Evolutionary conservation across 495 filamentous ascomycete species (phyloP).

Genomic region (Daldinia vernicosa): DNA sequence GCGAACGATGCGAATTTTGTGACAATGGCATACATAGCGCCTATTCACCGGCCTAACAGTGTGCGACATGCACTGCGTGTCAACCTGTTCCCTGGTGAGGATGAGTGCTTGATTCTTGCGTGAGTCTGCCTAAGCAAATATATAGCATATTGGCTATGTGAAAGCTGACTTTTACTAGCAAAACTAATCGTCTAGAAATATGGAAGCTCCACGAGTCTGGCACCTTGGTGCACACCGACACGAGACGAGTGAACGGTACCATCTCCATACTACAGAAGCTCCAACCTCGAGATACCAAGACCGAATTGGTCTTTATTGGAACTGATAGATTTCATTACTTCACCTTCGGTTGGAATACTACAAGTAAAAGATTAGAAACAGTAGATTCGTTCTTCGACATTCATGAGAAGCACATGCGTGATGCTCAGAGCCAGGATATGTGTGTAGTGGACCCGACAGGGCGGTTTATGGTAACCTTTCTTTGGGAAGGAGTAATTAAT

Average conservation of each 20-base stretch:
- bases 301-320: conserved; percentile 91
- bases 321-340: conserved; percentile 92
- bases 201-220: conserved; percentile 60
- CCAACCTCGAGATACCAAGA: conserved; percentile 73
- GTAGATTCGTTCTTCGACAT: conserved; percentile 75
- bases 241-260: conserved; percentile 78
- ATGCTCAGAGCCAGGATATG: conserved; percentile 76
- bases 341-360: conserved; percentile 81
- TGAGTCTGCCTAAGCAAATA: conserved; percentile 56
- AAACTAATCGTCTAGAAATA: conserved; percentile 92
- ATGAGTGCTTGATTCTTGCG: conserved; percentile 88
- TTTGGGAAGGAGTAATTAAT: conserved; percentile 89
- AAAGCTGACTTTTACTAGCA: conserved; percentile 60
- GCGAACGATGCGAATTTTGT: conserved; percentile 36
- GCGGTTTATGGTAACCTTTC: conserved; percentile 80
- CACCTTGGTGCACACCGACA: conserved; percentile 64
- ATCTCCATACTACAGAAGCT: conserved; percentile 87
- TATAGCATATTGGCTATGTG: not conserved
- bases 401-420: conserved; percentile 80
- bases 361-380: conserved; percentile 69
- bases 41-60: conserved; percentile 90
- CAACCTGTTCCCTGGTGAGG: conserved; percentile 73
- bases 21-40: conserved; percentile 90
- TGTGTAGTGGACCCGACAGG: conserved; percentile 86
- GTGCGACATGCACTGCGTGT: conserved; percentile 87